Evolutionary conservation across 2,329 filamentous ascomycete species (phyloP), one percentile per base, ranked within the genome.

Genomic region (Dactylonectria macrodidyma): DNA sequence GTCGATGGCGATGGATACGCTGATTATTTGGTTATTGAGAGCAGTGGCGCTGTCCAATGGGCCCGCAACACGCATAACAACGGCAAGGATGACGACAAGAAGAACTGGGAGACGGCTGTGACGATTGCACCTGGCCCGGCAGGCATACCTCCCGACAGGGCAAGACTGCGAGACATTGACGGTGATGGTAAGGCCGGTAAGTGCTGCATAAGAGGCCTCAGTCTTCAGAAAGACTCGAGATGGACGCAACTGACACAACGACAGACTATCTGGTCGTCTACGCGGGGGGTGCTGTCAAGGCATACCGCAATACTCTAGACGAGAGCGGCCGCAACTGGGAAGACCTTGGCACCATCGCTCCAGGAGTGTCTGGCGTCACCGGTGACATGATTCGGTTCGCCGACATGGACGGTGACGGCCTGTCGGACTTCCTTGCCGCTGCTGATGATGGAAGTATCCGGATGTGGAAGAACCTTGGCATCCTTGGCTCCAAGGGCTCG

Each of bases 391-490:
- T 73, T 3, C 61, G 58, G 1, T 73, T 73, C 34, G 69, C 69
- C 0, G 69, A 73, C 10, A 73, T 73, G 59, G 67, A 73, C 9
- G 69, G 67, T 0, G 71, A 71, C 9, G 67, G 70, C 16, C 46
- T 66, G 11, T 30, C 70, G 3, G 70, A 72, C n/a, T 72, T 71
- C 50, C 66, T 72, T 6, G 66, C 69, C 7, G 62, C 71, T 19
- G 54, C 22, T 0, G 33, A 68, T 0, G 69, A 72, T 12, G 67
- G 69, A 24, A 70, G 67, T 10, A 70, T 71, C 16, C 60, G 66
- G 5, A 71, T 72, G 69, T 72, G 69, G 70, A 72, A 70, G 62
- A 71, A 72, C 44, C 57, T 70, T 30, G 66, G 70, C 7, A 67
- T 68, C 26, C 5, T 9, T 0, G 56, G 46, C 3, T 6, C 2